phyloP scores from a whole-genome alignment of 2,329 filamentous ascomycete species.

The Colletotrichum tofieldiae region DNA sequence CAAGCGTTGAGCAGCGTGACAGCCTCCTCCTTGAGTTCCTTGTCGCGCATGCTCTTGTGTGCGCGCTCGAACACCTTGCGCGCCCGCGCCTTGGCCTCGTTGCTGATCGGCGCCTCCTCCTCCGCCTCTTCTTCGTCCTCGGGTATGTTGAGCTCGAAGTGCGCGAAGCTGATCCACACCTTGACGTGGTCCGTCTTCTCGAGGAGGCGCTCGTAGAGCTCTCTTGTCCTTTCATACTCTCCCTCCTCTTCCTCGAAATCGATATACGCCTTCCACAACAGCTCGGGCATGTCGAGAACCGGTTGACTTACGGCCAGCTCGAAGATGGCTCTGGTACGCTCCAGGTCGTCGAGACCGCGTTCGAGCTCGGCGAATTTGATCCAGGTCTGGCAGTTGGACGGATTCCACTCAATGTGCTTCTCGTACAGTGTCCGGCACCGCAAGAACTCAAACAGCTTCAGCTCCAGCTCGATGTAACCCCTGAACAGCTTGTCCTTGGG shows the following conservation, averaged over 20 bases:
- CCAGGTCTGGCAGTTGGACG: constrained; percentile 93
- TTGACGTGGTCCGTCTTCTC: constrained; percentile 99
- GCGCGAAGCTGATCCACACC: constrained; percentile 99
- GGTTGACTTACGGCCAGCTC: constrained; percentile 89
- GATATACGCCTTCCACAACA: constrained; percentile 98
- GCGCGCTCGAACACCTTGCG: constrained; percentile 89
- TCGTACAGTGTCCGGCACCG: constrained; percentile 93
- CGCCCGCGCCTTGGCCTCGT: constrained; percentile 86
- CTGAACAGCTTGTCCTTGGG: constrained; percentile 97
- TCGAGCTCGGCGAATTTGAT: constrained; percentile 97
- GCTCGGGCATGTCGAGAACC: constrained; percentile 94
- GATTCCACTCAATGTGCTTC: constrained; percentile 94
- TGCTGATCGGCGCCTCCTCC: constrained; percentile 80
- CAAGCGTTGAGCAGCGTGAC: constrained; percentile 92
- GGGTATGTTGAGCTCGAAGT: constrained; percentile 96
- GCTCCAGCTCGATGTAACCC: constrained; percentile 93
- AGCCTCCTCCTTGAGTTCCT: constrained; percentile 93
- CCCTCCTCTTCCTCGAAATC: constrained; percentile 98
- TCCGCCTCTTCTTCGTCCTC: constrained; percentile 77
- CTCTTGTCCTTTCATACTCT: constrained; percentile 87
- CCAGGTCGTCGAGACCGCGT: constrained; percentile 89
- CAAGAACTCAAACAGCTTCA: constrained; percentile 93
- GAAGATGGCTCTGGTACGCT: constrained; percentile 90
- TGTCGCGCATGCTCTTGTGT: constrained; percentile 88
- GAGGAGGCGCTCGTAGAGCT: constrained; percentile 90